Evolutionary conservation across 208 protist species (phyloP).

Genomic region (Balamuthia mandrillaris): DNA sequence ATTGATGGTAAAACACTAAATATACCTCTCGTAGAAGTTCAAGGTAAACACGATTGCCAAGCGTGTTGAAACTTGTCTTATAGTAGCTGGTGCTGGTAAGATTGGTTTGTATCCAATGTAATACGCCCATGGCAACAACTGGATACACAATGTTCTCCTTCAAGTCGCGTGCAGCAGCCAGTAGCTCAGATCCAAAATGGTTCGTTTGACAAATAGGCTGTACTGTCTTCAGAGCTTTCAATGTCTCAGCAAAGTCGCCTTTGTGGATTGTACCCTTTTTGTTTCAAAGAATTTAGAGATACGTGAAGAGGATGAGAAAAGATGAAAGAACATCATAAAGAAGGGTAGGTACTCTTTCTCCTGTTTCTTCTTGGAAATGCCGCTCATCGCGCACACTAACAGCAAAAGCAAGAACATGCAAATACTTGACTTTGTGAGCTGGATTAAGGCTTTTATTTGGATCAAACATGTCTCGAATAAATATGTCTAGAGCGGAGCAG

Average conservation of each 20-base stretch:
- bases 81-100: constrained; percentile 18
- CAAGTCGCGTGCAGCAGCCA: constrained; percentile 9
- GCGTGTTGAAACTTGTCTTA: constrained; percentile 22
- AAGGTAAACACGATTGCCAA: background rate
- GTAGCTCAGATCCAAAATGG: constrained; percentile 23
- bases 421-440: background rate
- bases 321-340: too few species aligned
- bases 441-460: background rate
- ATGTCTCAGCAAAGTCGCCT: background rate
- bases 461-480: constrained; percentile 30
- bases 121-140: constrained; percentile 18
- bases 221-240: constrained; percentile 17
- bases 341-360: too few species aligned
- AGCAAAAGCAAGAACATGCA: constrained; percentile 27
- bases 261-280: background rate
- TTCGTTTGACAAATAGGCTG: constrained; percentile 28
- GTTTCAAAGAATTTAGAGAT: too few species aligned
- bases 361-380: too few species aligned
- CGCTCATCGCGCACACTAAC: background rate
- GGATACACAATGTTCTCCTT: background rate
- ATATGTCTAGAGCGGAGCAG: too few species aligned
- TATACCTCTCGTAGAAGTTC: background rate
- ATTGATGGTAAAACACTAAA: background rate
- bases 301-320: too few species aligned
- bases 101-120: constrained; percentile 28